phyloP scores from a whole-genome alignment of 1,139 yeast species.

The Blastobotrys indianensis region DNA sequence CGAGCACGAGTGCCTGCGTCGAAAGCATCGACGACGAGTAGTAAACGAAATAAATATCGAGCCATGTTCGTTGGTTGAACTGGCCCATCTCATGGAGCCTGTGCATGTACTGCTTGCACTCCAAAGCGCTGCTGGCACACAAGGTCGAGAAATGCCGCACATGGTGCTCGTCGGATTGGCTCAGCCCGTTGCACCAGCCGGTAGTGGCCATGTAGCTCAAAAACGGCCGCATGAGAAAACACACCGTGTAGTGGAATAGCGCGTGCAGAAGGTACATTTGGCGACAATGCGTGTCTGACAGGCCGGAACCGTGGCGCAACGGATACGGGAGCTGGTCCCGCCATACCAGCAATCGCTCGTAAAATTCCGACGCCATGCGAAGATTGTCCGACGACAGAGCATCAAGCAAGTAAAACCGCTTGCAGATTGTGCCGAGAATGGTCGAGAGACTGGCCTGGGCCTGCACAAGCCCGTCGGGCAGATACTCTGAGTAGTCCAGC shows the following conservation, averaged over 20 bases:
- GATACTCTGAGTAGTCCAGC: not conserved
- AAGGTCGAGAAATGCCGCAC: slow-evolving; percentile 7
- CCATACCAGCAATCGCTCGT: slow-evolving; percentile 12
- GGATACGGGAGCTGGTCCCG: slow-evolving; percentile 10
- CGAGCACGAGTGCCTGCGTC: slow-evolving; percentile 8
- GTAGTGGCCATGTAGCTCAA: slow-evolving; percentile 6
- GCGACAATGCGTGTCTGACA: slow-evolving; percentile 3
- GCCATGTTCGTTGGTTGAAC: slow-evolving; percentile 7
- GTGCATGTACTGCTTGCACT: slow-evolving; percentile 10
- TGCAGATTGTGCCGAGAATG: slow-evolving; percentile 10
- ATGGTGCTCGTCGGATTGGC: slow-evolving; percentile 3
- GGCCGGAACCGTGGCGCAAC: slow-evolving; percentile 3
- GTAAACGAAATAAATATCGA: slow-evolving; percentile 12
- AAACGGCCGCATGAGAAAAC: slow-evolving; percentile 12
- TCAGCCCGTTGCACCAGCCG: slow-evolving; percentile 1
- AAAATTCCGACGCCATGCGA: slow-evolving; percentile 3
- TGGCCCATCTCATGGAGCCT: slow-evolving; percentile 9
- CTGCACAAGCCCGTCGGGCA: not conserved
- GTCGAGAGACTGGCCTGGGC: slow-evolving; percentile 10
- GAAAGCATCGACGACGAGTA: slow-evolving; percentile 10
- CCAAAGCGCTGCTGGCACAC: slow-evolving; percentile 12
- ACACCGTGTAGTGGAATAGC: slow-evolving; percentile 10
- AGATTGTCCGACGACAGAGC: slow-evolving; percentile 9
- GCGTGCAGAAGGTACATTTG: slow-evolving; percentile 7
- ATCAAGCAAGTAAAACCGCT: slow-evolving; percentile 13